Evolutionary conservation across 768 basidiomycete species (phyloP).

Genomic region (Podaxis mareebaensis): DNA sequence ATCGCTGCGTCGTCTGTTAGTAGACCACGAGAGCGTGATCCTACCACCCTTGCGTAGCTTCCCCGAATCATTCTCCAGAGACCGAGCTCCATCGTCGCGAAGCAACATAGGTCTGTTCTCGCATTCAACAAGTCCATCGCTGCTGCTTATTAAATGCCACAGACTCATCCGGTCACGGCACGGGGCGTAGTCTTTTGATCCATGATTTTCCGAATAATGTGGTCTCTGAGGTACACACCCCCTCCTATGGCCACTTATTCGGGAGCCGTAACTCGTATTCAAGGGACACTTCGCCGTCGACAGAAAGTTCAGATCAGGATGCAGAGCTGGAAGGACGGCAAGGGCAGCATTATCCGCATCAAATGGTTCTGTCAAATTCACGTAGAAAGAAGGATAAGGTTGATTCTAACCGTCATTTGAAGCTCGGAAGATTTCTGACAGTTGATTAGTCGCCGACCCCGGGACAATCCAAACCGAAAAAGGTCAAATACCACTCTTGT

Average conservation of each 20-base stretch:
- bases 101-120: not conserved
- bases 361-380: not conserved
- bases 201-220: not conserved
- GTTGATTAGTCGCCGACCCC: conserved; percentile 7
- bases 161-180: not conserved
- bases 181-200: not conserved
- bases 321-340: not conserved
- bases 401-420: not conserved
- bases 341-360: not conserved
- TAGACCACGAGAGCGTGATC: conserved; percentile 2
- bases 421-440: not conserved
- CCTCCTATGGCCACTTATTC: conserved; percentile 4
- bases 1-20: not conserved
- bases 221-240: not conserved
- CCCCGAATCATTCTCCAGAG: conserved; percentile 11
- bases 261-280: not conserved
- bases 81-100: not conserved
- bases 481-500: conserved; percentile 36
- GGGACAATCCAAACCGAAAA: conserved; percentile 27
- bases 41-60: conserved; percentile 17
- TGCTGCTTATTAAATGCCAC: not conserved
- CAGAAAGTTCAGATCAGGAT: conserved; percentile 5
- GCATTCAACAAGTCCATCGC: not conserved
- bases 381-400: not conserved
- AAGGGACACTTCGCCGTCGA: not conserved